Base-by-base conservation (phyloP, 1,139 yeast species). In the Geotrichum aggregatum region DNA sequence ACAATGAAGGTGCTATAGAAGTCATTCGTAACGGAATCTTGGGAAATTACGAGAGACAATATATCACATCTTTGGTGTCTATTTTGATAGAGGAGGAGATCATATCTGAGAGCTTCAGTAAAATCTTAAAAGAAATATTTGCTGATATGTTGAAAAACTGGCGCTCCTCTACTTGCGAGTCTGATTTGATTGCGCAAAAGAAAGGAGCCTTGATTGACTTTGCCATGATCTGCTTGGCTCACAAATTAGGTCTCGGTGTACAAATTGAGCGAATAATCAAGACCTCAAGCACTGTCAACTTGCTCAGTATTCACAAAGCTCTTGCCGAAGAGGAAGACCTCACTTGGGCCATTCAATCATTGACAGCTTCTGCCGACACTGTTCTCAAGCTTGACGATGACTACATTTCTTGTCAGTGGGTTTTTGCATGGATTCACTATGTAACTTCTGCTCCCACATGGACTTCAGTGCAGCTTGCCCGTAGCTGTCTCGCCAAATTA, bases 11-110 rank as follows among this genome's bases (percentile, higher is more conserved):
- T 3, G 55, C 66, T 1, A 47, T 59, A 1, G 70, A 70, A 10
- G 72, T 74, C 14, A 66, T 86, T 31, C 66, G 68, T 18, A 67
- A 71, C 22, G 97, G 96, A 0, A 70, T 88, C n/a, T 63, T 69
- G 11, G 92, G 86, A 35, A 76, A 85, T 59, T 86, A 87, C 38
- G 78, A 84, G 59, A 80, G 79, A 61, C 71, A 80, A 22, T 92
- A 98, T 98, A 76, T 78, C 50, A 66, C 75, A 34, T 71, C 79
- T 8, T 64, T 83, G 33, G 84, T 80, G n/a, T 62, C 68, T 3
- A 61, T 62, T 5, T 44, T 69, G 1, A 46, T 60, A 4, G 43
- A 50, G 8, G 28, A 24, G 8, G 28, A 8, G 8, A 8, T 24
- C 28, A 24, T 24, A 5, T 24, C 28, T 8, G 7, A 24, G 7